Evolutionary conservation across 2,329 filamentous ascomycete species (phyloP).

Genomic region (Fusarium stilboides): DNA sequence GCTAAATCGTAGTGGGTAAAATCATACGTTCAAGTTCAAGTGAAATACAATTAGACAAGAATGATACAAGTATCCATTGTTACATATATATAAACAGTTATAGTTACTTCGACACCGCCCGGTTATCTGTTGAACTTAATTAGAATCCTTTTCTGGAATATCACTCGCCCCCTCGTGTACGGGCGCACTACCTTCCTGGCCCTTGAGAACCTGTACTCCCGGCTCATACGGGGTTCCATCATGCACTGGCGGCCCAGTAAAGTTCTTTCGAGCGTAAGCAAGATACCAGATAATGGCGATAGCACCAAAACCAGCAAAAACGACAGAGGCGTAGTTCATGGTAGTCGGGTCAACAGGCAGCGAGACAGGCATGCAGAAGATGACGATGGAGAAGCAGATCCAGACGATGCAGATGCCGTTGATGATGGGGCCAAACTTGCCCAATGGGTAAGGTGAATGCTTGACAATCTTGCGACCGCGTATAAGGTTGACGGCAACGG

Average conservation of each 20-base stretch:
- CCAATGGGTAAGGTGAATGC: slow-evolving; percentile 77
- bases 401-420: slow-evolving; percentile 79
- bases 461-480: slow-evolving; percentile 76
- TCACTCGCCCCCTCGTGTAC: slow-evolving; percentile 23
- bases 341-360: slow-evolving; percentile 68
- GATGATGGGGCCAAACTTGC: slow-evolving; percentile 76
- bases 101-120: neutral
- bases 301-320: slow-evolving; percentile 73
- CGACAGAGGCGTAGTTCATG: slow-evolving; percentile 79
- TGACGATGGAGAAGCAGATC: slow-evolving; percentile 78
- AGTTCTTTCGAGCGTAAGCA: slow-evolving; percentile 73
- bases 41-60: no score
- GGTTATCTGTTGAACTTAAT: slow-evolving; percentile 20
- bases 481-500: slow-evolving; percentile 79
- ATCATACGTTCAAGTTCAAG: no score
- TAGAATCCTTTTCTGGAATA: slow-evolving; percentile 36
- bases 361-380: slow-evolving; percentile 83
- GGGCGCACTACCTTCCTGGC: slow-evolving; percentile 24
- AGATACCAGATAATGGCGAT: slow-evolving; percentile 76
- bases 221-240: slow-evolving; percentile 27
- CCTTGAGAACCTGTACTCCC: slow-evolving; percentile 41
- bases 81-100: slow-evolving; percentile 28
- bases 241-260: slow-evolving; percentile 67
- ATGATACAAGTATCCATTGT: slow-evolving; percentile 14
- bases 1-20: no score